phyloP scores from a whole-genome alignment of 106 monocot species.

The Platanthera zijinensis region DNA sequence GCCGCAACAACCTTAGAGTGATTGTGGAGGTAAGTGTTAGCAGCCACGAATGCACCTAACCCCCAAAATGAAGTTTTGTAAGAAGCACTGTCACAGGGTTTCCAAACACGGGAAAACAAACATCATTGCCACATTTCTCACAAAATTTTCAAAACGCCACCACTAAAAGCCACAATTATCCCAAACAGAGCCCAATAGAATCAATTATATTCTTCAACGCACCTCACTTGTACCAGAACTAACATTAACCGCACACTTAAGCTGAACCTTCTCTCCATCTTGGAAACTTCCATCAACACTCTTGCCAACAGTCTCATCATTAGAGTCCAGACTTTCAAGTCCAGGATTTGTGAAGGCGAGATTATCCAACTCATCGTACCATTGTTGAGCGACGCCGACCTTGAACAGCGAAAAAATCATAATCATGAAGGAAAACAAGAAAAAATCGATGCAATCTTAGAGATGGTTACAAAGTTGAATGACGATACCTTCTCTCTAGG shows the following conservation, averaged over 20 bases:
- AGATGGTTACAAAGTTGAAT: background rate
- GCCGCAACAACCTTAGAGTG: no score
- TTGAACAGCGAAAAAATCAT: conserved; percentile 13
- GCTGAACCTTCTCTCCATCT: conserved; percentile 27
- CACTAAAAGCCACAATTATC: no score
- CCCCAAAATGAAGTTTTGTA: no score
- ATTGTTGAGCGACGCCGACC: conserved; percentile 89
- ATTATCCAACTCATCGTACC: conserved; percentile 90
- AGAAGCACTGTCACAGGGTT: no score
- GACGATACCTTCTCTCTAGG: conserved; percentile 46
- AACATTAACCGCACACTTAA: conserved; percentile 54
- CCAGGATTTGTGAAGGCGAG: conserved; percentile 45
- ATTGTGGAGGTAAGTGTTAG: no score
- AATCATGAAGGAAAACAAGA: background rate
- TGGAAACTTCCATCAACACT: conserved; percentile 6
- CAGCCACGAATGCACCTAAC: no score
- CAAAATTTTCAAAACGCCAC: no score
- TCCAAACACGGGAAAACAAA: no score
- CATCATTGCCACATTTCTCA: no score
- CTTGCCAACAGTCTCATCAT: conserved; percentile 15
- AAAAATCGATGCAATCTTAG: background rate
- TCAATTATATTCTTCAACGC: background rate
- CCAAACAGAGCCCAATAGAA: background rate
- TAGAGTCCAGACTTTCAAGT: conserved; percentile 10
- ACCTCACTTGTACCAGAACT: conserved; percentile 95